Percentiles rank a stretch among this genome's conserved stretches.
These are phyloP conservation scores for Endogone sp. DNA, from an alignment of 192 early-diverging fungal genomes.

Conservation along the genomic window DNA sequence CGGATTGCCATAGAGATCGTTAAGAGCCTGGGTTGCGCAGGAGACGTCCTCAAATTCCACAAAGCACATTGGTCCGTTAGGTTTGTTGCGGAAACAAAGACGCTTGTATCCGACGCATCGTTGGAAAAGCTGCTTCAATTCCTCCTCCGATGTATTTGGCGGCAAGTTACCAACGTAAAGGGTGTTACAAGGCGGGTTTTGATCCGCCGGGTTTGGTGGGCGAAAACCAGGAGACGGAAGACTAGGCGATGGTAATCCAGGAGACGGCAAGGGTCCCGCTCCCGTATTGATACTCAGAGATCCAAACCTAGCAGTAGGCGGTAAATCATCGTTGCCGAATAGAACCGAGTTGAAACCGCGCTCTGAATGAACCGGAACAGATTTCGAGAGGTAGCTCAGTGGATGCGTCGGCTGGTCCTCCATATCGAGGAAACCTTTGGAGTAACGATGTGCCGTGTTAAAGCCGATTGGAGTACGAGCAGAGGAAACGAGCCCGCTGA, in stretches of 20 bases:
- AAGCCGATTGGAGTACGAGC: constrained; percentile 4
- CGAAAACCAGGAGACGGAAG: constrained; percentile 45
- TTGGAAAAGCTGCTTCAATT: constrained; percentile 79
- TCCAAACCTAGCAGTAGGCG: constrained; percentile 27
- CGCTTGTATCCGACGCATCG: constrained; percentile 86
- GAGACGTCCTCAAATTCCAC: constrained; percentile 97
- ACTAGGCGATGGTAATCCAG: constrained; percentile 23
- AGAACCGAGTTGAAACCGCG: constrained; percentile 42
- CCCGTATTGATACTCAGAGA: constrained; percentile 41
- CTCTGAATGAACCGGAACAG: constrained; percentile 35
- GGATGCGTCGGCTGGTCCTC: constrained; percentile 22
- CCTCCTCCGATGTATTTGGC: constrained; percentile 82
- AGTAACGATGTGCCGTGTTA: constrained; percentile 19
- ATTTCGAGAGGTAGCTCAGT: constrained; percentile 42
- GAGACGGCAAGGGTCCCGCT: constrained; percentile 24
- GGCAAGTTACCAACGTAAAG: constrained; percentile 98
- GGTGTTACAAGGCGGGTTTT: constrained; percentile 99
- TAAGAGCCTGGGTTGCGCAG: constrained; percentile 86
- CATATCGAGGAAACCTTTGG: constrained; percentile 36
- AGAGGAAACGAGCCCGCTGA: constrained; percentile 27
- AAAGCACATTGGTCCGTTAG: constrained; percentile 98
- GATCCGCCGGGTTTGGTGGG: constrained; percentile 69
- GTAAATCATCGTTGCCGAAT: constrained; percentile 40
- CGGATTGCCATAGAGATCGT: constrained; percentile 80
- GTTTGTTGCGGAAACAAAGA: constrained; percentile 81